Base-by-base conservation (phyloP, 495 filamentous ascomycete genomes). In the Daldinia concentrica region DNA sequence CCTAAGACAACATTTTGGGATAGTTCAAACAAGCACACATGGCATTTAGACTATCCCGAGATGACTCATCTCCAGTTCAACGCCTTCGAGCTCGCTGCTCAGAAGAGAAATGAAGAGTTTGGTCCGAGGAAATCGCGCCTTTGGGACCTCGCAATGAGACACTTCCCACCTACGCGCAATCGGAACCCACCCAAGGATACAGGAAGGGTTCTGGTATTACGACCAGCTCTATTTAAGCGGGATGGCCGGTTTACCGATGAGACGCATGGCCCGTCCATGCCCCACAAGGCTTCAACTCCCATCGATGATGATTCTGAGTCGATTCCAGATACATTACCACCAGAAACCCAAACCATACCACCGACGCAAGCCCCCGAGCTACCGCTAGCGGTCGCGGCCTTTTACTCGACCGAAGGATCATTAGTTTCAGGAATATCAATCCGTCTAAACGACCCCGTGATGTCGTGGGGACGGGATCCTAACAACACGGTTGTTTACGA, bases 401-500 rank as follows among this genome's bases (percentile, higher is more conserved):
- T 85, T 30, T 70, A 79, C 54, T 84, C 83, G 4, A 39, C 83
- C 0, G 62, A 78, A 0, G 81, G 81, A 14, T 91, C 89, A 5
- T 76, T 79, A 17, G 58, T 88, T 3, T 57, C 73, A 0, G 85
- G 83, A 34, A 75, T 94, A 26, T 86, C 83, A 2, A 79, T 96
- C 30, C 82, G 81, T 26, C 80, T 97, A 26, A 88, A 88, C 51
- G 81, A 86, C 26, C 87, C 87, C 12, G 76, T 91, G 78, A 88
- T 89, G 0, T 90, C 89, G 3, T 98, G 91, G 89, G 94, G 94
- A 34, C 89, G 94, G 15, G 85, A 86, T 0, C 77, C 72, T 0
- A 75, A 78, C 17, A 92, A 90, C 58, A 92, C 88, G 14, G 77
- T 90, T 58, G 79, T 87, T 30, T 90, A 93, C 72, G 77, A 86